A percentile compares a stretch with the other conserved stretches of the same genome.
phyloP scores from a whole-genome alignment of 352 stramenopile genomes.

The Lagenidium giganteum region DNA sequence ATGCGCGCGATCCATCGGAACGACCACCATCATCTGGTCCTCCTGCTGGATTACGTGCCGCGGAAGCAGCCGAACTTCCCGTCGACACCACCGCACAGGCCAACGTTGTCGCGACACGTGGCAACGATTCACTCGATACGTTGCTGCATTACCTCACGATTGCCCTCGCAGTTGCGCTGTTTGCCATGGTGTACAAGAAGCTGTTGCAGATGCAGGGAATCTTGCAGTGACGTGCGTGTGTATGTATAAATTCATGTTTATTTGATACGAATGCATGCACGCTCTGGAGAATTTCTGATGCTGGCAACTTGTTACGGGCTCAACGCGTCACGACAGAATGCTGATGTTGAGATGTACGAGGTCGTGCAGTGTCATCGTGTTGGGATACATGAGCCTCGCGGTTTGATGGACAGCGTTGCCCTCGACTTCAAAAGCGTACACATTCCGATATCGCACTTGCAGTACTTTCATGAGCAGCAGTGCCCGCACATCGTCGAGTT shows the following conservation, averaged over 20 bases:
- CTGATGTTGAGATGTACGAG: constrained; percentile 26
- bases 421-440: constrained; percentile 28
- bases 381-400: constrained; percentile 35
- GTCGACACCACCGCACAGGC: constrained; percentile 11
- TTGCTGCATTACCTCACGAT: constrained; percentile 69
- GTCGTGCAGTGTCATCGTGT: constrained; percentile 32
- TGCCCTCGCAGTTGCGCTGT: constrained; percentile 56
- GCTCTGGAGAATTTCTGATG: background rate
- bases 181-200: constrained; percentile 77
- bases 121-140: constrained; percentile 42
- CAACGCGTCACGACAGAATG: constrained; percentile 17
- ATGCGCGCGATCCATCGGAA: too few relatives aligned
- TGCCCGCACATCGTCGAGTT: background rate
- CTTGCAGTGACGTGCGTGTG: constrained; percentile 19
- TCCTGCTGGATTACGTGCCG: constrained; percentile 1
- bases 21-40: background rate
- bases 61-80: background rate
- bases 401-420: constrained; percentile 26
- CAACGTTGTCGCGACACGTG: constrained; percentile 17
- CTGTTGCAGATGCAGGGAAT: constrained; percentile 73
- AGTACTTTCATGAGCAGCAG: constrained; percentile 7
- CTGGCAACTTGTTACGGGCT: too few relatives aligned
- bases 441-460: constrained; percentile 19
- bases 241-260: background rate
- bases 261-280: too few relatives aligned